Evolutionary conservation across 176 grass and related monocot genomes (phyloP), one percentile per base, ranked within the genome.

Genomic region (Paspalum notatum): DNA sequence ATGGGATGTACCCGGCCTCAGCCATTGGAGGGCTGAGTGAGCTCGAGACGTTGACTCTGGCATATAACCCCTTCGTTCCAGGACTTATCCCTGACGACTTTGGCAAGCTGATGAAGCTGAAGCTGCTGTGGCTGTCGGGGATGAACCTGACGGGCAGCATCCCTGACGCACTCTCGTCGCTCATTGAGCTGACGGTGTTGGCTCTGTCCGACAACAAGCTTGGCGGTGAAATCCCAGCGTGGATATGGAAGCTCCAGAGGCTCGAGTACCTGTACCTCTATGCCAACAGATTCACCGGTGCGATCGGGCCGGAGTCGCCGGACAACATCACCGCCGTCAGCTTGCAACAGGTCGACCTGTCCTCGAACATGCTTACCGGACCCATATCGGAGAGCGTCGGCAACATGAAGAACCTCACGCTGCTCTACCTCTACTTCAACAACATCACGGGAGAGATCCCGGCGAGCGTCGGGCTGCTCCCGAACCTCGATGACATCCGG

Each of bases 391-490:
- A 72, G 1, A 37, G 26, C 17, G 72, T 94, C 10, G 71, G 75
- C 37, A 41, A 38, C 12, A 38, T 89, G 20, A 78, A 41, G 37
- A 86, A 81, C 7, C 18, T 94, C 40, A 20, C 11, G 1, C 0
- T 78, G 2, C 79, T 91, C 16, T 64, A 18, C 59, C 15, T 94
- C n/a, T 84, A 88, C 79, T 55, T 49, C 67, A 94, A 94, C 74
- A 9, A 47, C 11, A 2, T 94, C 17, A 72, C 5, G 0, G 88
- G 91, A 2, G 4, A 39, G 37, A 89, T 94, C 12, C 91, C 91
- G 2, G 0, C 2, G 49, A 80, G 62, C 37, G 27, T 94, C 14
- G 75, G 75, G 2, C 60, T 52, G 61, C 55, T 94, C 5, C 85
- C 85, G 0, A 62, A 43, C 1, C 58, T 94, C 0, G 0, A 0